These are phyloP conservation scores for Penicillium samsonianum DNA, from an alignment of 495 filamentous ascomycete genomes.

Conservation along the genomic window DNA sequence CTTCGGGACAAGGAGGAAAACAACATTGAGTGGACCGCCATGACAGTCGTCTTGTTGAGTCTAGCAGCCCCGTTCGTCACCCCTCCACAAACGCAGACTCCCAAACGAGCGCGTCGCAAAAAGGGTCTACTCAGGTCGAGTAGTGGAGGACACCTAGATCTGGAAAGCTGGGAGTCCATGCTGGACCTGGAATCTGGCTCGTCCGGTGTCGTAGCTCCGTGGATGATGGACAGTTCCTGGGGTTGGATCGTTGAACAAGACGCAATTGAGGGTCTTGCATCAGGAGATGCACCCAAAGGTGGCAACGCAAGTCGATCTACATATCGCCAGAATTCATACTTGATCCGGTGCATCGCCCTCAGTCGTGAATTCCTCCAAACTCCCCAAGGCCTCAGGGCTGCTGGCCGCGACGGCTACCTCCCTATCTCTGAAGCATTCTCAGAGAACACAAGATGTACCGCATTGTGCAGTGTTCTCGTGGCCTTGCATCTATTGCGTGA, in stretches of 20 bases:
- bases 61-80: slow-evolving; percentile 56
- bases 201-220: slow-evolving; percentile 57
- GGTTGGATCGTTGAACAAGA: slow-evolving; percentile 68
- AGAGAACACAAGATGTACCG: slow-evolving; percentile 55
- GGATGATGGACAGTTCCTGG: slow-evolving; percentile 71
- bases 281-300: slow-evolving; percentile 24
- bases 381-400: slow-evolving; percentile 48
- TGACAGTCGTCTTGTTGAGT: slow-evolving; percentile 70
- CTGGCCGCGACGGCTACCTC: slow-evolving; percentile 58
- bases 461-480: slow-evolving; percentile 68
- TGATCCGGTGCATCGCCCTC: slow-evolving; percentile 45
- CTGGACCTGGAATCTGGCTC: slow-evolving; percentile 57
- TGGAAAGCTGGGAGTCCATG: slow-evolving; percentile 66
- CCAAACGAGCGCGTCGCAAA: slow-evolving; percentile 48
- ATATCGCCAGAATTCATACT: slow-evolving; percentile 47
- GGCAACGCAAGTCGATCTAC: slow-evolving; percentile 37
- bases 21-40: slow-evolving; percentile 76
- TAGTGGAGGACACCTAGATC: slow-evolving; percentile 56
- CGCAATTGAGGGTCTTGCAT: slow-evolving; percentile 41
- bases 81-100: slow-evolving; percentile 31
- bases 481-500: slow-evolving; percentile 83
- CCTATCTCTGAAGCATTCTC: slow-evolving; percentile 59
- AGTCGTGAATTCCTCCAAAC: slow-evolving; percentile 61
- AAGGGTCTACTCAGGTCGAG: slow-evolving; percentile 59
- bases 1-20: slow-evolving; percentile 52